Conservation (phyloP, 2,329 filamentous ascomycete genomes). For the Aspergillus persii region DNA sequence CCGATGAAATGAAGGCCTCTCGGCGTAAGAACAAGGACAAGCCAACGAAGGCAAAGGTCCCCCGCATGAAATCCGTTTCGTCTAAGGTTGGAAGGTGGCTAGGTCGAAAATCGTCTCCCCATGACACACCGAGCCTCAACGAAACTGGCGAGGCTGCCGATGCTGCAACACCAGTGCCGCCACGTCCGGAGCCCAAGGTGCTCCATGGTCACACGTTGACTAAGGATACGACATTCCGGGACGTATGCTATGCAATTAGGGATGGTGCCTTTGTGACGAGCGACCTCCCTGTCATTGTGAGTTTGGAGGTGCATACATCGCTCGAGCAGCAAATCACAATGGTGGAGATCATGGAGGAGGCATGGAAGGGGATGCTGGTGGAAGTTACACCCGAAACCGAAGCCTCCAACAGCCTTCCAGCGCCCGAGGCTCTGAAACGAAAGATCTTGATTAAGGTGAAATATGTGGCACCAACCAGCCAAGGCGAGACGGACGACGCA, state of each 20-base stretch:
- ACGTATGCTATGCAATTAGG: slow-evolving; percentile 77
- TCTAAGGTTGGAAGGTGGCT: slow-evolving; percentile 23
- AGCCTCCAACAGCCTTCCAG: slow-evolving; percentile 57
- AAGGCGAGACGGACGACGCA: slow-evolving; percentile 26
- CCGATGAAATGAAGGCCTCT: slow-evolving; percentile 19
- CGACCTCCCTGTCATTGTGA: slow-evolving; percentile 82
- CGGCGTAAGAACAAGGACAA: slow-evolving; percentile 22
- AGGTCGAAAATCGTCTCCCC: slow-evolving; percentile 17
- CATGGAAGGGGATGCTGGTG: slow-evolving; percentile 75
- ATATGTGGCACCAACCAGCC: slow-evolving; percentile 52
- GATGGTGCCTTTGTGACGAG: slow-evolving; percentile 75
- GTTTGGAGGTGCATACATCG: slow-evolving; percentile 84
- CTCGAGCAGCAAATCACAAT: slow-evolving; percentile 83
- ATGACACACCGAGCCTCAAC: neutral
- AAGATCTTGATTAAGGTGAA: slow-evolving; percentile 88
- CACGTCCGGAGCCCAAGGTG: slow-evolving; percentile 70
- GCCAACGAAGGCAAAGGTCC: slow-evolving; percentile 15
- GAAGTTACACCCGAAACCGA: slow-evolving; percentile 59
- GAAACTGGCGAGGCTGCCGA: neutral
- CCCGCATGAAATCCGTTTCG: slow-evolving; percentile 17
- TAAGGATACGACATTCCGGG: slow-evolving; percentile 78
- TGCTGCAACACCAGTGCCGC: slow-evolving; percentile 6
- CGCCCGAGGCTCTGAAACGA: slow-evolving; percentile 67
- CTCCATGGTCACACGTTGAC: slow-evolving; percentile 86
- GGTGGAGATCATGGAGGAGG: slow-evolving; percentile 89